Base-by-base conservation (phyloP, 148 eudicot genomes). In the Pharnaceum exiguum region DNA sequence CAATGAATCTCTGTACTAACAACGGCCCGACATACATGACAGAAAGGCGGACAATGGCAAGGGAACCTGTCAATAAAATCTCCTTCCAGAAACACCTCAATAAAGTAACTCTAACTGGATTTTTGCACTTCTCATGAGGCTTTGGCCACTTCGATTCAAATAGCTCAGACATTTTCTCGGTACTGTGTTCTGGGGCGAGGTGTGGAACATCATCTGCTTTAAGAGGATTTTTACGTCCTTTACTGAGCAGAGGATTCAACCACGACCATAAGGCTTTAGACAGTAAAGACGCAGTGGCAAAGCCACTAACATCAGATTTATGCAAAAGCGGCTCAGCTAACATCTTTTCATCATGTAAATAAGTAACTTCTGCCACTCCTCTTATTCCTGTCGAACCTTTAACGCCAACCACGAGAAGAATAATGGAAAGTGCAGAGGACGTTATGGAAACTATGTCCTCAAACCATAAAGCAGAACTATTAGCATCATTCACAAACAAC, bases 11-110 rank as follows among this genome's bases (percentile, higher is more conserved):
- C 40, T 93, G 84, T 53, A 93, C 80, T 10, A 93, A 69, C 22
- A 79, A 30, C 19, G 98, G 98, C 17, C 98, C 98, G 0, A 85
- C 84, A 63, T 82, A 91, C 81, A 87, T 64, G 53, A 85, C 98
- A 66, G 86, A 85, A 0, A 88, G 69, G 55, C 98, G 65, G 31
- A 81, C 24, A 12, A 85, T 39, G 5, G 98, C 96, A n/a, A 93
- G 77, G 47, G 59, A 58, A n/a, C 96, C 96, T 0, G 98, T 91
- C 58, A 87, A 81, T 9, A 68, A 60, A 16, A 83, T 28, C 7
- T 87, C 79, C 68, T 66, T 91, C 96, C 94, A 82, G 59, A 91
- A 91, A 66, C 96, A 87, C 12, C 94, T 74, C 8, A 87, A 12
- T 43, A 91, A 62, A 13, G 98, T 87, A 17, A 68, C 81, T 37